Evolutionary conservation across 805 yeast species (phyloP), one percentile per base, ranked within the genome.

Genomic region (Deakozyma indianensis): DNA sequence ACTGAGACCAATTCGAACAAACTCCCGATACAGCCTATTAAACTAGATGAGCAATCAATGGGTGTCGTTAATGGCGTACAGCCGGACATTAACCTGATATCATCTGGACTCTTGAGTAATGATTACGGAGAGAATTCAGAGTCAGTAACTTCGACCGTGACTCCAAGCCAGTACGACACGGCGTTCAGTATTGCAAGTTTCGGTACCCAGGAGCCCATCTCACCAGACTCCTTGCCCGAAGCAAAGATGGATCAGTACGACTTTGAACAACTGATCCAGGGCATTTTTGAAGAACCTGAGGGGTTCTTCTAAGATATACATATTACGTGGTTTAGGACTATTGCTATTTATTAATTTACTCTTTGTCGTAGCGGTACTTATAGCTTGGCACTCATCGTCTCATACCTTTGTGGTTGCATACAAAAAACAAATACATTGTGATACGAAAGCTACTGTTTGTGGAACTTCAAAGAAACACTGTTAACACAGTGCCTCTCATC

Each of bases 401-500:
- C n/a, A n/a, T n/a, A n/a, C n/a, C n/a, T n/a, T n/a, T n/a, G n/a
- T n/a, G n/a, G n/a, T n/a, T n/a, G n/a, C n/a, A n/a, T n/a, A n/a
- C n/a, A n/a, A n/a, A n/a, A n/a, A n/a, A 32, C 38, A 9, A 32
- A n/a, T 32, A 32, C 16, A 40, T 40, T 14, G 7, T 25, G 28
- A 14, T 25, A 7, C 14, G 28, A 7, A 25, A n/a, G n/a, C 25
- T 32, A 16, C 44, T 44, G 3, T 15, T 47, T 35, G 38, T 50
- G 56, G 54, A 87, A 85, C 58, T 80, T 83, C 63, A 92, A 66
- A 46, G 86, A 76, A 22, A 84, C 69, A 43, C 95, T 82, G 62
- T 92, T 92, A 22, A 88, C 96, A 62, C 99, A 92, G 62, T 92
- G 97, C 60, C 99, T 77, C 53, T 75, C 90, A 59, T 88, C 86